Base-by-base conservation (phyloP, 257 asterid species). In the Scutellaria baicalensis region DNA sequence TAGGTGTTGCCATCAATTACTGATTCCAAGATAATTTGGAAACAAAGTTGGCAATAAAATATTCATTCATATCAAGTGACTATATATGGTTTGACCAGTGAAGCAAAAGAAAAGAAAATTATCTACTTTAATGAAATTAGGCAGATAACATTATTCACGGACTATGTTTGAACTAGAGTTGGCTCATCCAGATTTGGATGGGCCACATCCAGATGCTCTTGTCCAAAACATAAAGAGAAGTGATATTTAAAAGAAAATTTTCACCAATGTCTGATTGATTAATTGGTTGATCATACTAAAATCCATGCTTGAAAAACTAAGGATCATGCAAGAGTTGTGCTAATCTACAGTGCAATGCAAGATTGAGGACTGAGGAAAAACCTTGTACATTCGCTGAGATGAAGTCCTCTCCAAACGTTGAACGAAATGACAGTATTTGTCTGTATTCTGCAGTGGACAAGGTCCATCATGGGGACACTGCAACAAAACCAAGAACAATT, bases 381-480 rank as follows among this genome's bases (percentile, higher is more conserved):
- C 99, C 99, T 93, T 93, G 88, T 84, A 87, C 27, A 80, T 60
- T 49, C 94, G 89, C 76, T 93, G 99, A 27, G 99, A 89, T 27
- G 93, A 52, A 23, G 96, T 93, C 84, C 97, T 89, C 86, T 93
- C 91, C 79, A 93, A 69, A 43, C 96, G 96, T 79, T 93, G 99
- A 71, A 89, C 96, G 84, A 93, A 93, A 78, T 93, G 99, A 77
- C 99, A 93, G 78, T 93, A 93, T 81, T 93, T 91, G 75, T 84
- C 84, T 9, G 96, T 79, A 63, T 89, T 83, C 77, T 75, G 84
- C 79, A 93, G 75, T 4, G 99, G 99, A 78, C 99, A 93, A 54
- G 83, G 82, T 72, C 99, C 99, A 69, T 91, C 99, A 79, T 93
- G 97, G 35, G 96, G 97, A 76, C 99, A 93, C 99, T 91, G 89